Evolutionary conservation across 2,329 filamentous ascomycete species (phyloP), one percentile per base, ranked within the genome.

Genomic region (Aureobasidium sp.): DNA sequence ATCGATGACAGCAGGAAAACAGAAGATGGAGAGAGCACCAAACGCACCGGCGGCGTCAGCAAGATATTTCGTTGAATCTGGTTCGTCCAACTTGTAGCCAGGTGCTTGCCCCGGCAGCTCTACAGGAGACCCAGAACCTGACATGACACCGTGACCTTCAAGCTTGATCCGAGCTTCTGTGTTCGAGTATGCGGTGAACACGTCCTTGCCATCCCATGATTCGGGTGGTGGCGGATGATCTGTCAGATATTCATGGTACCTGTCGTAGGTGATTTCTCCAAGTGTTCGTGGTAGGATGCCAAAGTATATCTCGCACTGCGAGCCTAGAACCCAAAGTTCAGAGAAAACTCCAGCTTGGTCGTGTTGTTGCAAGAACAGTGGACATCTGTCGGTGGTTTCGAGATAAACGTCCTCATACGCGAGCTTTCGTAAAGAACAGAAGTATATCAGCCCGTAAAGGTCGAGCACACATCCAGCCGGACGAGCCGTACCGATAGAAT

Each of bases 271-370:
- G 36, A 65, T 52, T 15, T 63, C 63, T 29, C 64, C 64, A 15
- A 65, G 42, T 5, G 63, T 42, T n/a, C 64, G 50, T 5, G 64
- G 64, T 10, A 57, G 53, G 53, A 86, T 78, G 63, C 83, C 83
- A 62, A 86, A 85, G 67, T 86, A 86, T 0, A 80, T 77, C 63
- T 86, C 83, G 67, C 84, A 87, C 59, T 83, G 81, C 3, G 84
- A 86, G 1, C 84, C 84, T 1, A 86, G 74, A 0, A 83, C 84
- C 71, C 85, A 86, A 0, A 85, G 79, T 68, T 86, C 84, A 0
- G 84, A 80, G 66, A 86, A 86, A 6, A 83, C 83, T 36, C 83
- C 84, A 15, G 84, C 83, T 69, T 87, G 84, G 62, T 86, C 84
- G 1, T 82, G 76, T 61, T 85, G 83, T 25, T 80, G 77, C 59